These are phyloP conservation scores for Pseudozyma sp. DNA, from an alignment of 1,284 basidiomycete species.

Conservation along the genomic window DNA sequence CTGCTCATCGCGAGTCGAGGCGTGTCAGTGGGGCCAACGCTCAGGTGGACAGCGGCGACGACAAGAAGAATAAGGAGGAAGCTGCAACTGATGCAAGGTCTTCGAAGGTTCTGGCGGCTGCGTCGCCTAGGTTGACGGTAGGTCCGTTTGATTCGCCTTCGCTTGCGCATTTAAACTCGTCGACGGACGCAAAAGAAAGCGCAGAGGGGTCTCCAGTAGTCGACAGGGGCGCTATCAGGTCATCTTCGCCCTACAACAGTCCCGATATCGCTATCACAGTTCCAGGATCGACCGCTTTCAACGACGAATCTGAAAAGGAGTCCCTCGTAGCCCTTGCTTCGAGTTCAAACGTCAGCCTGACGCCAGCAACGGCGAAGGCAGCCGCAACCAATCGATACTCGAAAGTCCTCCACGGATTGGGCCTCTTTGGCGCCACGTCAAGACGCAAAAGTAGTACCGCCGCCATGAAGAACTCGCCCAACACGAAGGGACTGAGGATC, in stretches of 20 bases:
- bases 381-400: conserved; percentile 24
- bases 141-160: conserved; percentile 24
- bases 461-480: background rate
- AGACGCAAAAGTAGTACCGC: conserved; percentile 19
- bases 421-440: conserved; percentile 20
- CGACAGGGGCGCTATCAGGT: conserved; percentile 14
- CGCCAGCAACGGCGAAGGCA: no score
- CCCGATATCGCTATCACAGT: conserved; percentile 25
- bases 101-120: background rate
- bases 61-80: background rate
- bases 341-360: no score
- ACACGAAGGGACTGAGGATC: conserved; percentile 19
- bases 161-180: conserved; percentile 19
- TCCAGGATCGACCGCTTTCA: conserved; percentile 15
- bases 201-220: conserved; percentile 11
- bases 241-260: conserved; percentile 27
- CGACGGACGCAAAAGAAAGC: conserved; percentile 1
- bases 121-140: conserved; percentile 10
- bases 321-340: conserved; percentile 6
- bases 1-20: background rate
- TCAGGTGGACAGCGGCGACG: background rate
- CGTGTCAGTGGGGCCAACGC: background rate
- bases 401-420: conserved; percentile 24
- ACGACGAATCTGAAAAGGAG: conserved; percentile 9
- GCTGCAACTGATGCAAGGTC: background rate